Base-by-base conservation (phyloP, 1,284 basidiomycete species). In the Trichosporon coremiiforme region DNA sequence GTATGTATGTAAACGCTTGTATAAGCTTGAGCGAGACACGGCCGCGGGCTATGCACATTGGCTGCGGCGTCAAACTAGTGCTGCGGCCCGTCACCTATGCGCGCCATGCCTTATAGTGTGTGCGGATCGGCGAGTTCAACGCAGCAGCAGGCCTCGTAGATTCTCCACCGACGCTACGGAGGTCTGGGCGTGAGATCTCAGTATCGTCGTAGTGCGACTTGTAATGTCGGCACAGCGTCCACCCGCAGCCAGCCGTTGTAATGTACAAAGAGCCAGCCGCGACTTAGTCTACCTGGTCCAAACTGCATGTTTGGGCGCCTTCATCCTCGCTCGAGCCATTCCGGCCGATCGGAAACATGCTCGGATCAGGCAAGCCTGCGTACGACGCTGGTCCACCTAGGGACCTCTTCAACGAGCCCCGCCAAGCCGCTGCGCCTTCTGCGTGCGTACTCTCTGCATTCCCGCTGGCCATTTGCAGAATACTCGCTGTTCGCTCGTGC, bases 1-100 rank as follows among this genome's bases (percentile, higher is more conserved):
- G 57, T 60, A n/a, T 60, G 57, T 60, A 33, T 60, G 57, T 60
- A 33, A 35, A 35, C 29, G 15, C 29, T 25, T 60, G 57, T 60
- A 33, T n/a, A 53, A 53, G 47, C n/a, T n/a, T n/a, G n/a, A n/a
- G n/a, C n/a, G n/a, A n/a, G n/a, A n/a, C n/a, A n/a, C n/a, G n/a
- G n/a, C n/a, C n/a, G n/a, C n/a, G n/a, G n/a, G n/a, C n/a, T n/a
- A n/a, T n/a, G n/a, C n/a, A n/a, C n/a, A n/a, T n/a, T n/a, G n/a
- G n/a, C n/a, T n/a, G n/a, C n/a, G n/a, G n/a, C n/a, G n/a, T n/a
- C n/a, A n/a, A n/a, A n/a, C n/a, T n/a, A n/a, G n/a, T n/a, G n/a
- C n/a, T n/a, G n/a, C n/a, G n/a, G n/a, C n/a, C n/a, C n/a, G n/a
- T n/a, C n/a, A n/a, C n/a, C n/a, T n/a, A n/a, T n/a, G n/a, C n/a